Percentiles rank a stretch among this genome's conserved stretches.
Conservation (phyloP, 306 rosid species). For the Cucurbita argyrosperma region DNA sequence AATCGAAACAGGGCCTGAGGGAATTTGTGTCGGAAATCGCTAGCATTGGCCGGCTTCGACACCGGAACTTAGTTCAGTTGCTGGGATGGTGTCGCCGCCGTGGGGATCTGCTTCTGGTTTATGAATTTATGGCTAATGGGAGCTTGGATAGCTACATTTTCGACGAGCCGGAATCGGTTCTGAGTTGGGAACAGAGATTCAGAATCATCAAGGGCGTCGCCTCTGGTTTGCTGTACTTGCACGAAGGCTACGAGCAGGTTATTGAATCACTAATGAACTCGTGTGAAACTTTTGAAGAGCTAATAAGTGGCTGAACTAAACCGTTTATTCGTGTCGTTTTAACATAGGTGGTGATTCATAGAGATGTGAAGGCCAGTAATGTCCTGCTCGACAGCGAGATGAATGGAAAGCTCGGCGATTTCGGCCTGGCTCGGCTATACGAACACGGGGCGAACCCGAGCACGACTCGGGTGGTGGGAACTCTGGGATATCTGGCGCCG, state of each 20-base stretch:
- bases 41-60: slow-evolving; percentile 71
- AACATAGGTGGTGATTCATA: slow-evolving; percentile 39
- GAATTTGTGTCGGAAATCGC: slow-evolving; percentile 79
- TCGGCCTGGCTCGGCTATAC: slow-evolving; percentile 63
- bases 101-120: slow-evolving; percentile 57
- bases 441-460: slow-evolving; percentile 65
- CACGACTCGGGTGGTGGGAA: slow-evolving; percentile 75
- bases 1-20: slow-evolving; percentile 63
- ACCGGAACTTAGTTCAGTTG: slow-evolving; percentile 58
- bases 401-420: slow-evolving; percentile 64
- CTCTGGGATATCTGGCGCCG: slow-evolving; percentile 75
- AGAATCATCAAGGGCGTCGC: slow-evolving; percentile 63
- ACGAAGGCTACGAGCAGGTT: slow-evolving; percentile 63
- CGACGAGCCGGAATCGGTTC: slow-evolving; percentile 25
- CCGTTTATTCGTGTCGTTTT: background rate
- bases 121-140: slow-evolving; percentile 74
- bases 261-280: background rate
- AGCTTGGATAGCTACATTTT: slow-evolving; percentile 58
- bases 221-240: slow-evolving; percentile 57
- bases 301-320: background rate
- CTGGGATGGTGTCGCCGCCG: slow-evolving; percentile 73
- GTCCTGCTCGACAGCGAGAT: slow-evolving; percentile 57
- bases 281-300: background rate
- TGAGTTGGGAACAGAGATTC: slow-evolving; percentile 69
- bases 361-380: slow-evolving; percentile 80